These are phyloP conservation scores for Penicillium diatomitis DNA, from an alignment of 495 filamentous ascomycete species.

Conservation along the genomic window DNA sequence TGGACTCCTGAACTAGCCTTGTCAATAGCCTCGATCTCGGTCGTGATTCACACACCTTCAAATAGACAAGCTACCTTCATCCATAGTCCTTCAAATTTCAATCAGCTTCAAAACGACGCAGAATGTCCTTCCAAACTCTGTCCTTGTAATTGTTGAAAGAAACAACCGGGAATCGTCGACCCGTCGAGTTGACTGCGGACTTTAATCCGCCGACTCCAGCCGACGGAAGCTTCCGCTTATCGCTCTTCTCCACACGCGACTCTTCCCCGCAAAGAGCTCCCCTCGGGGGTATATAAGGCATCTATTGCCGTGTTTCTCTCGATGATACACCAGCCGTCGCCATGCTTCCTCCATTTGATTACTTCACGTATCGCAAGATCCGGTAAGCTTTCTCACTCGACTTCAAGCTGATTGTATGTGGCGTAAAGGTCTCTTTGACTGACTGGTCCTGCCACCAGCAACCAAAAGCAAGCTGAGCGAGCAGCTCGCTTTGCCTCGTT, in stretches of 20 bases:
- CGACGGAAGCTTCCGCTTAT: slow-evolving; percentile 4
- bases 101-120: too few species aligned
- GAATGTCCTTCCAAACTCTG: too few species aligned
- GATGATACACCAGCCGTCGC: slow-evolving; percentile 3
- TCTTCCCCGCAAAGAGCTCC: slow-evolving; percentile 18
- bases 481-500: slow-evolving; percentile 57
- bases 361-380: slow-evolving; percentile 45
- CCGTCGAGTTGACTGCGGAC: slow-evolving; percentile 3
- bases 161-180: too few species aligned
- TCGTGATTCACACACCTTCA: too few species aligned
- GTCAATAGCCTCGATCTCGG: too few species aligned
- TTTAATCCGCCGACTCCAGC: slow-evolving; percentile 11
- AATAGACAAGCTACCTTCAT: too few species aligned
- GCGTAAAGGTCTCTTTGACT: neutral
- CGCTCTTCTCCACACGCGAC: slow-evolving; percentile 11
- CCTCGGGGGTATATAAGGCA: slow-evolving; percentile 19
- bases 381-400: slow-evolving; percentile 27
- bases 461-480: slow-evolving; percentile 71
- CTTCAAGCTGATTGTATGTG: neutral
- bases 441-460: slow-evolving; percentile 36
- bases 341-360: slow-evolving; percentile 53
- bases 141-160: too few species aligned
- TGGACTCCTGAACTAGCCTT: too few species aligned
- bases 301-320: neutral
- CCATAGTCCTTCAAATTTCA: too few species aligned